phyloP scores from a whole-genome alignment of 2,329 filamentous ascomycete species.

The Epicoccum sorghinum region DNA sequence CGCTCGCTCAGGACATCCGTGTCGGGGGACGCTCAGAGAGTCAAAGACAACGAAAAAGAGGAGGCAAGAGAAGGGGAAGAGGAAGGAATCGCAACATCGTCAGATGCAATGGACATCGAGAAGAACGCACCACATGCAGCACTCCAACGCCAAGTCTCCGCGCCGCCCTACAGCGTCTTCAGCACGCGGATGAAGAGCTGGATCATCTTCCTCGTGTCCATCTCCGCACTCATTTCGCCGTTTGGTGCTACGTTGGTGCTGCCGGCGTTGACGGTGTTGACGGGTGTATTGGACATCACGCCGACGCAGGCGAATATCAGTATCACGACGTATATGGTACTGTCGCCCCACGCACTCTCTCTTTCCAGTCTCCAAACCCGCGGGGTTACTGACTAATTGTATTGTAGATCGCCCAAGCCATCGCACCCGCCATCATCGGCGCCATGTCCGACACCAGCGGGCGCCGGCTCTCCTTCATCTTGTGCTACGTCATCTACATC shows the following conservation, averaged over 20 bases:
- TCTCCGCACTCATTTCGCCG: slow-evolving; percentile 57
- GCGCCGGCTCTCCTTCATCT: slow-evolving; percentile 58
- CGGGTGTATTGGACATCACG: slow-evolving; percentile 50
- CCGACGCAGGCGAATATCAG: slow-evolving; percentile 57
- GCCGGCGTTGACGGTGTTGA: slow-evolving; percentile 44
- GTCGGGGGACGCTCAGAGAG: background rate
- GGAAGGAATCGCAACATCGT: background rate
- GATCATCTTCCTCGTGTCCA: slow-evolving; percentile 56
- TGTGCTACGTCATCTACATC: slow-evolving; percentile 49
- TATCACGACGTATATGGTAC: slow-evolving; percentile 57
- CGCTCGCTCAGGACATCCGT: background rate
- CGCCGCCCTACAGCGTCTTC: slow-evolving; percentile 40
- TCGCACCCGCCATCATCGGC: slow-evolving; percentile 60
- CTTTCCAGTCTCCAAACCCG: background rate
- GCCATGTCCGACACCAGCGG: slow-evolving; percentile 60
- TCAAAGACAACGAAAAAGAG: no score
- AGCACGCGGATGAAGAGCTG: slow-evolving; percentile 50
- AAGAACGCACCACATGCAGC: slow-evolving; percentile 12
- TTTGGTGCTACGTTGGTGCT: slow-evolving; percentile 48
- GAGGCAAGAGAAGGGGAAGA: background rate
- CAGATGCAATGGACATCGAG: background rate
- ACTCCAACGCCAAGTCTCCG: slow-evolving; percentile 31
- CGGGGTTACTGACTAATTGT: slow-evolving; percentile 10
- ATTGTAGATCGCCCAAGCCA: slow-evolving; percentile 53
- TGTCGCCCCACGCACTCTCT: no score